Percentiles rank a stretch among this genome's conserved stretches.
phyloP scores from a whole-genome alignment of 805 yeast genomes.

The Hanseniaspora osmophila region DNA sequence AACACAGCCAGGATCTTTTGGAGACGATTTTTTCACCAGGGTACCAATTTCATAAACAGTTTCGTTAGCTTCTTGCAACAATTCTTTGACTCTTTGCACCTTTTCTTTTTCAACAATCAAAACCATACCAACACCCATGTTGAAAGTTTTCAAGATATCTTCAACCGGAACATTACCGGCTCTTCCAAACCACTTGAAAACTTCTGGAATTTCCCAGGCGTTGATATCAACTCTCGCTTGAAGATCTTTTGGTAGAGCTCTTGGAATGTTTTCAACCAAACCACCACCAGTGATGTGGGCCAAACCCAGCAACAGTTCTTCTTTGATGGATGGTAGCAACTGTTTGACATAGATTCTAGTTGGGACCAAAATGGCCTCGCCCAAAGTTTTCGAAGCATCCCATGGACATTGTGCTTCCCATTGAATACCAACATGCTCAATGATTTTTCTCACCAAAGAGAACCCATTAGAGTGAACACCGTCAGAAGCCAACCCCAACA shows the following conservation, averaged over 20 bases:
- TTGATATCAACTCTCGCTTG: conserved; percentile 70
- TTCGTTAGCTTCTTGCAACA: conserved; percentile 57
- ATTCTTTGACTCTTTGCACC: conserved; percentile 39
- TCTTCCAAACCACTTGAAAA: conserved; percentile 87
- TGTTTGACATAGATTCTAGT: conserved; percentile 92
- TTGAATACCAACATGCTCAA: conserved; percentile 58
- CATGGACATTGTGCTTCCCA: conserved; percentile 79
- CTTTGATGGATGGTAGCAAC: conserved; percentile 55
- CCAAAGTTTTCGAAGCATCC: conserved; percentile 56
- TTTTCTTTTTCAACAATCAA: conserved; percentile 61
- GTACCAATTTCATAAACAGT: conserved; percentile 57
- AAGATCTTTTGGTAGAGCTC: conserved; percentile 72
- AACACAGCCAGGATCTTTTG: conserved; percentile 43
- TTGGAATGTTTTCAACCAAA: conserved; percentile 85
- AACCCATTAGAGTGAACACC: conserved; percentile 97
- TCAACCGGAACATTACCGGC: conserved; percentile 78
- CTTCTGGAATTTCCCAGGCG: conserved; percentile 73
- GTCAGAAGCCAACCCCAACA: conserved; percentile 77
- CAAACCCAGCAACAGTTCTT: conserved; percentile 64
- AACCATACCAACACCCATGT: conserved; percentile 95
- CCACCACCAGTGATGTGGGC: conserved; percentile 99
- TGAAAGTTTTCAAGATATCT: conserved; percentile 82
- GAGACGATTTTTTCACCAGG: conserved; percentile 33
- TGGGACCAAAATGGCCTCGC: conserved; percentile 76
- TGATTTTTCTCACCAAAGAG: conserved; percentile 83